Evolutionary conservation across 495 filamentous ascomycete genomes (phyloP), one percentile per base, ranked within the genome.

Genomic region (Penicillium cosmopolitanum): DNA sequence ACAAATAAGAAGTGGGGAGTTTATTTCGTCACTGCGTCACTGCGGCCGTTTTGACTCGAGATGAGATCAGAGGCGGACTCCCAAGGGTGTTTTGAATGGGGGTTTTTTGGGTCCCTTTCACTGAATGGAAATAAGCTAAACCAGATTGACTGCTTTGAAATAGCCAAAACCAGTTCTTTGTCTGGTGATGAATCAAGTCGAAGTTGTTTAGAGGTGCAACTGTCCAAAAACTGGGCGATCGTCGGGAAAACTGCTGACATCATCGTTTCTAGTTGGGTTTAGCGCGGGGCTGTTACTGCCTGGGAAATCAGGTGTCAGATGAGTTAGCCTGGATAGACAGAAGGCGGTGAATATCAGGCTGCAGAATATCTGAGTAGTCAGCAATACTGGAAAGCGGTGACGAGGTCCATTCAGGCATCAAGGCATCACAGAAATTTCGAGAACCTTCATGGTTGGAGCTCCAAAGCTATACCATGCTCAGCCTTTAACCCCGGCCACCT

Each of bases 381-480:
- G 36, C 11, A 40, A 4, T 23, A 0, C 23, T 23, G 23, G 2
- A 23, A 23, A 23, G 23, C 23, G 23, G 23, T 23, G 23, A 23
- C 23, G 4, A 23, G 36, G 11, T 40, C 36, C 11, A 40, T 40
- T 40, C 36, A 76, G 73, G 72, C 43, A 51, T 36, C 55, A 55
- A 62, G 61, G 63, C 47, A 56, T 65, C 51, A 63, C 69, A 73
- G 77, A 80, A 80, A 80, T 79, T 80, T 80, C 77, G 70, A 79
- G 77, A 80, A 80, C 75, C 74, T 77, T 68, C 42, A 44, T 44
- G 42, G 42, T 44, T 44, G 42, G 40, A 48, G 55, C 42, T 44
- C 16, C 16, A 9, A 9, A 31, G 28, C 28, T 31, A 31, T 31
- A 8, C 28, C 28, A 31, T 9, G 28, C 28, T 4, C 28, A 31